Evolutionary conservation across 73 alveolate genomes (phyloP).

Genomic region (Diophrys appendiculata): DNA sequence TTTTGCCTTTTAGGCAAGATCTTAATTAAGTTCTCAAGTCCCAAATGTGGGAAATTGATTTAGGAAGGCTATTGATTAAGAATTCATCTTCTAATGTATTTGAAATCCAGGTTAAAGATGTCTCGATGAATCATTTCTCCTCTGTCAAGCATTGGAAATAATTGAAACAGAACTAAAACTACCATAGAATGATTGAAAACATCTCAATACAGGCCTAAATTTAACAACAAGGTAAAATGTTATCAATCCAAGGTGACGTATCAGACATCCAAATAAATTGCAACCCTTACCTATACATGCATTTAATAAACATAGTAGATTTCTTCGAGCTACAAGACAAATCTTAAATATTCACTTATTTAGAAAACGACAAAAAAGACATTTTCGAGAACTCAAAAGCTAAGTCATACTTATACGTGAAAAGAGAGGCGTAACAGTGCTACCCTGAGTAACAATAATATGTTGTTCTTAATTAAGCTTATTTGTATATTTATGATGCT

Average conservation of each 20-base stretch:
- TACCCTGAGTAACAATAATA: background rate
- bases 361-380: background rate
- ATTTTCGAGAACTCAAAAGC: background rate
- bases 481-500: no score
- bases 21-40: background rate
- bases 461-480: background rate
- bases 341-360: background rate
- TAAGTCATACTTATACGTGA: background rate
- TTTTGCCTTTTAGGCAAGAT: background rate
- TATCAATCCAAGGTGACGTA: background rate
- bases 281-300: background rate
- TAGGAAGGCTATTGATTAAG: background rate
- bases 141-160: background rate
- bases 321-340: background rate
- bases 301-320: background rate
- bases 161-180: no score
- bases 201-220: background rate
- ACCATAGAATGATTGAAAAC: background rate
- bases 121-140: background rate
- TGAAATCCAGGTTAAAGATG: background rate
- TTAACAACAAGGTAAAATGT: background rate
- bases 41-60: background rate
- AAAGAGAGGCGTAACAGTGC: background rate
- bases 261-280: background rate
- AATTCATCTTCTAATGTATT: background rate